Conservation (phyloP, 371 early-diverging fungal species). For the Mucor racemosus region DNA sequence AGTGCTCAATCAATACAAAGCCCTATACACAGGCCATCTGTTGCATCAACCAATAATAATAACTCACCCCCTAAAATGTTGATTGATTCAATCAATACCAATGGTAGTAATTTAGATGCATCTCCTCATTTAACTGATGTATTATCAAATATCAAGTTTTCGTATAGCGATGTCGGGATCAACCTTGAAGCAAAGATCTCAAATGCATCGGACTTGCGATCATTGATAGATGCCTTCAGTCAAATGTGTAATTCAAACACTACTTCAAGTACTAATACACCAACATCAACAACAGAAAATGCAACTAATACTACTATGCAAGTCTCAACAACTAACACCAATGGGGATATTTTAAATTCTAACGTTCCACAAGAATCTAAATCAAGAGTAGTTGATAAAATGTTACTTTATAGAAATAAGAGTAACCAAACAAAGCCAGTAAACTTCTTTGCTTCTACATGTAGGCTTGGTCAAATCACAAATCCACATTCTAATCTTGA, state of each 20-base stretch:
- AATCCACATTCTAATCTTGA: conserved; percentile 35
- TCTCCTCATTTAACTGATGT: conserved; percentile 19
- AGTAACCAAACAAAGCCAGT: conserved; percentile 35
- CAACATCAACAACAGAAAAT: not conserved
- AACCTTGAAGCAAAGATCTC: conserved; percentile 39
- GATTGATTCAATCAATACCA: conserved; percentile 1
- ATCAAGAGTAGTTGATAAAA: conserved; percentile 18
- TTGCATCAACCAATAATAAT: not conserved
- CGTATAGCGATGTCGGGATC: conserved; percentile 39
- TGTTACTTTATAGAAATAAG: conserved; percentile 29
- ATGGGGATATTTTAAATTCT: not conserved
- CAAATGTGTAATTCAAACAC: conserved; percentile 29
- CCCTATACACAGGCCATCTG: conserved; percentile 13
- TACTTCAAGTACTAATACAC: not conserved
- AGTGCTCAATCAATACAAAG: not conserved
- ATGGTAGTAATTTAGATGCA: not conserved
- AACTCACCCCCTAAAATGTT: conserved; percentile 9
- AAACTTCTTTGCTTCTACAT: conserved; percentile 32
- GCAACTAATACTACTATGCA: not conserved
- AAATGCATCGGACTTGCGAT: conserved; percentile 37
- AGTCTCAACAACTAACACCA: not conserved
- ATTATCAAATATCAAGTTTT: conserved; percentile 35
- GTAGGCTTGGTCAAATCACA: conserved; percentile 26
- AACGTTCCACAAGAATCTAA: not conserved
- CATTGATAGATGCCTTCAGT: conserved; percentile 40